A percentile compares a stretch with the other conserved stretches of the same genome.
These are phyloP conservation scores for Citrullus colocynthis DNA, from an alignment of 306 rosid genomes.

Conservation along the genomic window DNA sequence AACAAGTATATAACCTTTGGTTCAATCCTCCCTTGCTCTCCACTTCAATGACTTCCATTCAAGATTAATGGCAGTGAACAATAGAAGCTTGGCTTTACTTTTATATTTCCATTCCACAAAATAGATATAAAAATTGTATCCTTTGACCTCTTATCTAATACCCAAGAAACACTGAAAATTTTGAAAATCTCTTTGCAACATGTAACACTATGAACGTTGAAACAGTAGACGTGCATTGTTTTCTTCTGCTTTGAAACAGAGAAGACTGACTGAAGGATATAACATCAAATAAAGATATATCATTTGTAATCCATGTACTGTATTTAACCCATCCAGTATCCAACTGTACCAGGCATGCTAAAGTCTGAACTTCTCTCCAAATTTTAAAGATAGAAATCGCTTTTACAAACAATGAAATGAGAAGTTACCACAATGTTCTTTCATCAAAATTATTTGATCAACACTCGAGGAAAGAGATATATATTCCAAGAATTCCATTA, in stretches of 20 bases:
- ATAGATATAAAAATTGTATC: neutral
- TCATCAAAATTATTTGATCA: neutral
- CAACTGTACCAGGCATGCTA: neutral
- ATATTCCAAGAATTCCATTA: neutral
- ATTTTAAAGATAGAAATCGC: neutral
- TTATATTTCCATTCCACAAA: neutral
- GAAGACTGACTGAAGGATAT: neutral
- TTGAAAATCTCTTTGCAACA: neutral
- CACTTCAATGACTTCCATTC: neutral
- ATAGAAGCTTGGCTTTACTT: neutral
- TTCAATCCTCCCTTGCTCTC: neutral
- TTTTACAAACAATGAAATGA: neutral
- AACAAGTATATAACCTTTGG: neutral
- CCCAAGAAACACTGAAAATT: neutral
- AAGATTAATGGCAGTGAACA: neutral
- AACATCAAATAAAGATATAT: neutral
- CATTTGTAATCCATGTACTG: neutral
- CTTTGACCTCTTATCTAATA: neutral
- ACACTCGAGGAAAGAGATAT: neutral
- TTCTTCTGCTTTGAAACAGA: neutral
- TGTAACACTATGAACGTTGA: neutral
- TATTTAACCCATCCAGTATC: neutral
- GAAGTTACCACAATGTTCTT: neutral
- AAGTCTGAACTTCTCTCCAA: neutral
- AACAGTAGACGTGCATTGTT: neutral